Evolutionary conservation across 2,329 filamentous ascomycete species (phyloP).

Genomic region (Helotiales sp.): DNA sequence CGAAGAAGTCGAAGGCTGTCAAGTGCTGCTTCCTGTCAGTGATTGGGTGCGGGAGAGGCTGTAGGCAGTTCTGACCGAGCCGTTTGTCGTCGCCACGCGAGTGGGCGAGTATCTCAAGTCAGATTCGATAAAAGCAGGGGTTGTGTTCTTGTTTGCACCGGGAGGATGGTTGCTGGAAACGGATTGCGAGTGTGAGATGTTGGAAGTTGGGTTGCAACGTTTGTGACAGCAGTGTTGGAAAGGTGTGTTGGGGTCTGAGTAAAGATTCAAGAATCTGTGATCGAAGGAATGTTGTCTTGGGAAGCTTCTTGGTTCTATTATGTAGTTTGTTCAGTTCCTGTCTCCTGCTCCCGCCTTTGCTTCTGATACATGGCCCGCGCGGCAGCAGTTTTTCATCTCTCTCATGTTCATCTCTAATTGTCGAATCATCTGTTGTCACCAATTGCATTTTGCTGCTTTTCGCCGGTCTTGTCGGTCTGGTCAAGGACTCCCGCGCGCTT

Average conservation of each 20-base stretch:
- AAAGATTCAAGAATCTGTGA: not conserved
- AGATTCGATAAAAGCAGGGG: conserved; percentile 10
- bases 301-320: conserved; percentile 20
- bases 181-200: not conserved
- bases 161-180: conserved; percentile 24
- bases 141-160: conserved; percentile 15
- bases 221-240: not conserved
- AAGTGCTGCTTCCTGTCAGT: not conserved
- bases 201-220: not conserved
- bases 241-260: not conserved
- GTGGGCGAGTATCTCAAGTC: not conserved
- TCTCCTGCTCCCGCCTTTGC: conserved; percentile 13
- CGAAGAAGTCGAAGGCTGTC: conserved; percentile 10
- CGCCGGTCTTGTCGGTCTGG: conserved; percentile 1
- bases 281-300: conserved; percentile 5
- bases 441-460: conserved; percentile 16
- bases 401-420: conserved; percentile 1
- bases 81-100: conserved; percentile 1
- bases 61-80: conserved; percentile 2
- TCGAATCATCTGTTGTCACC: conserved; percentile 23
- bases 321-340: conserved; percentile 18
- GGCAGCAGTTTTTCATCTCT: conserved; percentile 17
- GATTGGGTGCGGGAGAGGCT: not conserved
- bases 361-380: conserved; percentile 28
- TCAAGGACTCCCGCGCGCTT: conserved; percentile 28